phyloP scores from a whole-genome alignment of 2,329 filamentous ascomycete genomes.

The Colletotrichum abscissum region DNA sequence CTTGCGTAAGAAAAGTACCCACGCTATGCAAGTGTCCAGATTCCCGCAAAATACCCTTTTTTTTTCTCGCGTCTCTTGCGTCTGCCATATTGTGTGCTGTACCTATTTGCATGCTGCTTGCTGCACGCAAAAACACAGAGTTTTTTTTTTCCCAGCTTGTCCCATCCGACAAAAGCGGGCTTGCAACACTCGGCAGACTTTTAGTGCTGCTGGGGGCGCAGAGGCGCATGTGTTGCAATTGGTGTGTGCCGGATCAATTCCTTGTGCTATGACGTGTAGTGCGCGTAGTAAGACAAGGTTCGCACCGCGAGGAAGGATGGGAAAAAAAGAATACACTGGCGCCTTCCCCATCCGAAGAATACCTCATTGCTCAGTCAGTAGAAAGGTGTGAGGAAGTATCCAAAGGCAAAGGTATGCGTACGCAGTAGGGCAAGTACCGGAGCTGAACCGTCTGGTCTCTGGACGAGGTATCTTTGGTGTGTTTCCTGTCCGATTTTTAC shows the following conservation, averaged over 20 bases:
- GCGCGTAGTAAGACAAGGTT: conserved; percentile 30
- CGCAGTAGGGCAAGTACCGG: conserved; percentile 1
- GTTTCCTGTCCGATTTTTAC: not conserved
- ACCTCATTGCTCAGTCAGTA: no score
- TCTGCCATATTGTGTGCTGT: not conserved
- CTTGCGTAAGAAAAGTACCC: not conserved
- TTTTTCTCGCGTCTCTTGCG: not conserved
- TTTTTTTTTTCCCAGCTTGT: conserved; percentile 1
- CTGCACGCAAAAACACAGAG: conserved; percentile 9
- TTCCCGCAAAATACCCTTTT: conserved; percentile 16
- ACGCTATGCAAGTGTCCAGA: not conserved
- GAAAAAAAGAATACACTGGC: not conserved
- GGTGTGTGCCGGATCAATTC: conserved; percentile 27
- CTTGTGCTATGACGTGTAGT: conserved; percentile 34
- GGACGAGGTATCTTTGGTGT: conserved; percentile 22
- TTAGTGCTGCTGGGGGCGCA: conserved; percentile 31
- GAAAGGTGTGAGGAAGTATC: not conserved
- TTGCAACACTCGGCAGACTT: conserved; percentile 23
- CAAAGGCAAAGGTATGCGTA: not conserved
- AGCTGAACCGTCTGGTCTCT: conserved; percentile 23
- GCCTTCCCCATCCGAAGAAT: not conserved
- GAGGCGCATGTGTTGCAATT: conserved; percentile 27
- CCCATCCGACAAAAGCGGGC: conserved; percentile 28
- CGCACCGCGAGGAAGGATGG: not conserved
- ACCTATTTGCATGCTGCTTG: not conserved